These are phyloP conservation scores for Adansonia gregorii DNA, from an alignment of 441 rosid genomes.

Conservation along the genomic window DNA sequence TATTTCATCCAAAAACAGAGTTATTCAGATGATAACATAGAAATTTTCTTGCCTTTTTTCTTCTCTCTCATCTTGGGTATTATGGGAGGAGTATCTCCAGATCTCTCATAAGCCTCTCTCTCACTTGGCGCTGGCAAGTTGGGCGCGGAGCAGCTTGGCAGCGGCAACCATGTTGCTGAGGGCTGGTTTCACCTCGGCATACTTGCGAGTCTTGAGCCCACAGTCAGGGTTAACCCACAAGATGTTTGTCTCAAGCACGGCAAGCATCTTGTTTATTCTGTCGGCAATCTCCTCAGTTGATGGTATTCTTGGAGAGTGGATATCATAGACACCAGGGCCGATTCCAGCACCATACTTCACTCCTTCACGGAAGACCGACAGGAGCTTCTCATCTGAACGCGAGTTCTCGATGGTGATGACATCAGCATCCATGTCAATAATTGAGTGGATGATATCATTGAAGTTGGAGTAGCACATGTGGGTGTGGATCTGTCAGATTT, in stretches of 20 bases:
- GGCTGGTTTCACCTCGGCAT: slow-evolving; percentile 89
- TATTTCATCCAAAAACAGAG: background rate
- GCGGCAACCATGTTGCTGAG: slow-evolving; percentile 90
- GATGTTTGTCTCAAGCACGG: slow-evolving; percentile 87
- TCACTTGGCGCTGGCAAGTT: slow-evolving; percentile 87
- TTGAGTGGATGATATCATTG: slow-evolving; percentile 94
- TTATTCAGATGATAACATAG: background rate
- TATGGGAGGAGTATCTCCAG: background rate
- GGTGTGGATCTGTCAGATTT: slow-evolving; percentile 70
- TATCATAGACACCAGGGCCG: slow-evolving; percentile 94
- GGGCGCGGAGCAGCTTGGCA: slow-evolving; percentile 84
- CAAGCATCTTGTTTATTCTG: slow-evolving; percentile 94
- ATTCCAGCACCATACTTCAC: slow-evolving; percentile 97
- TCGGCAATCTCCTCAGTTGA: slow-evolving; percentile 89
- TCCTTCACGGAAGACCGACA: slow-evolving; percentile 97
- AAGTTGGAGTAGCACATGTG: slow-evolving; percentile 99
- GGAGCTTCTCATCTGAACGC: slow-evolving; percentile 95
- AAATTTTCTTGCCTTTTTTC: background rate
- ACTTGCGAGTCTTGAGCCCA: slow-evolving; percentile 94
- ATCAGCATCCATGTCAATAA: slow-evolving; percentile 95
- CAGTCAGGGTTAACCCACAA: slow-evolving; percentile 99
- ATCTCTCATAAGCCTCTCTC: slow-evolving; percentile 37
- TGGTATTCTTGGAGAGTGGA: slow-evolving; percentile 95
- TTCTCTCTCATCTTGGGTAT: background rate
- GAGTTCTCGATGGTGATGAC: slow-evolving; percentile 98